Evolutionary conservation across 2,329 filamentous ascomycete species (phyloP).

Genomic region (Ceratocystiopsis sp.): DNA sequence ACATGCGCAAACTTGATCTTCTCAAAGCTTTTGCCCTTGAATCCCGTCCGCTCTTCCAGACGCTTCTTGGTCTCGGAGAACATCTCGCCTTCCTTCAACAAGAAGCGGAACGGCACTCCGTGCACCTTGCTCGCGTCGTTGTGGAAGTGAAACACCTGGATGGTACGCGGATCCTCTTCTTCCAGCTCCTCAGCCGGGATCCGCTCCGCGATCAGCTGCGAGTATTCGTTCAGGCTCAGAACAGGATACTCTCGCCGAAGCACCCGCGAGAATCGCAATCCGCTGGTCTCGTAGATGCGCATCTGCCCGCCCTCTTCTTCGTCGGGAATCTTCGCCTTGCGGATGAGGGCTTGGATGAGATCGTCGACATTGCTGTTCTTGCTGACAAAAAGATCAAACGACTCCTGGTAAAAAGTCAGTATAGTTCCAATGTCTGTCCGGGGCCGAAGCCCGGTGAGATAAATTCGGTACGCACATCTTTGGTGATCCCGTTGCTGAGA

Average conservation of each 20-base stretch:
- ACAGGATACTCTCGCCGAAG: conserved; percentile 55
- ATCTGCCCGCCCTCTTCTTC: conserved; percentile 54
- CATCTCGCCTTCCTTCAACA: conserved; percentile 67
- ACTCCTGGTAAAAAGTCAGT: conserved; percentile 36
- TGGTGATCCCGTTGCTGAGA: conserved; percentile 78
- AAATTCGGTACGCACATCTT: conserved; percentile 45
- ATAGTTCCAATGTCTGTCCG: neutral
- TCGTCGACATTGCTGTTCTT: conserved; percentile 73
- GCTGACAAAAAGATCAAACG: conserved; percentile 66
- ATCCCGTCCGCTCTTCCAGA: conserved; percentile 77
- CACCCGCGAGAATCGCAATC: conserved; percentile 69
- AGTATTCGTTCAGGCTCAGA: conserved; percentile 73
- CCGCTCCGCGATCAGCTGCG: conserved; percentile 63
- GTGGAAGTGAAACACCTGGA: conserved; percentile 84
- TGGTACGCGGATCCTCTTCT: conserved; percentile 37
- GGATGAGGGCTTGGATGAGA: conserved; percentile 56
- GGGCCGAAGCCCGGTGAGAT: conserved; percentile 3
- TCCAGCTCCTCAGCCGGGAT: conserved; percentile 58
- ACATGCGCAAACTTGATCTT: conserved; percentile 94
- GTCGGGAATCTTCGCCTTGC: conserved; percentile 63
- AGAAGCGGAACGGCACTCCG: conserved; percentile 80
- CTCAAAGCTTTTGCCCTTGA: conserved; percentile 96
- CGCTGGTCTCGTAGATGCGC: conserved; percentile 67
- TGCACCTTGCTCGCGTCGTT: conserved; percentile 72
- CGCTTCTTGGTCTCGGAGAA: conserved; percentile 90